Percentiles rank a stretch among this genome's conserved stretches.
phyloP scores from a whole-genome alignment of 345 rosid species.

The Abelmoschus esculentus region DNA sequence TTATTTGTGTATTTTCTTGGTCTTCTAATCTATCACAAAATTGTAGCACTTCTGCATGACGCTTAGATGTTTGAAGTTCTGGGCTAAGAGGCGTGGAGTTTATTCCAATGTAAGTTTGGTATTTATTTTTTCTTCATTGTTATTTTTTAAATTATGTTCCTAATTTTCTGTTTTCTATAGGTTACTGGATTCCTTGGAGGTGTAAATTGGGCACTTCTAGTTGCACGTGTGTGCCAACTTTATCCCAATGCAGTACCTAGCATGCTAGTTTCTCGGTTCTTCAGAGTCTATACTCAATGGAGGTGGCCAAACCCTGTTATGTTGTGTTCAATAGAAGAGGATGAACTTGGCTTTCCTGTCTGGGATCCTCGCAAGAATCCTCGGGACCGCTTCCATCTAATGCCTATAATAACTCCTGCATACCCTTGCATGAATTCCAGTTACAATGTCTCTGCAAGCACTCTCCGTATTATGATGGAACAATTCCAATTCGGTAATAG shows the following conservation, averaged over 20 bases:
- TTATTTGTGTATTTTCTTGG: neutral
- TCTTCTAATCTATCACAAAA: conserved; percentile 17
- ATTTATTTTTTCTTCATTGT: neutral
- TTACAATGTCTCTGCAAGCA: conserved; percentile 66
- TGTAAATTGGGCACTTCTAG: conserved; percentile 70
- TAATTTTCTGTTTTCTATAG: conserved; percentile 21
- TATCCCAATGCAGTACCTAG: conserved; percentile 74
- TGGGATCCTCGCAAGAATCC: conserved; percentile 72
- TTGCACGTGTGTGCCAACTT: conserved; percentile 68
- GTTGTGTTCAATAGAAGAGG: conserved; percentile 63
- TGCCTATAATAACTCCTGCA: conserved; percentile 79
- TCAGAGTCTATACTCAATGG: conserved; percentile 63
- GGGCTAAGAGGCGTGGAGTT: conserved; percentile 71
- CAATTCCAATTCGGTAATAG: conserved; percentile 57
- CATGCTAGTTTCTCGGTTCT: conserved; percentile 63
- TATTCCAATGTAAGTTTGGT: conserved; percentile 59
- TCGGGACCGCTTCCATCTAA: conserved; percentile 55
- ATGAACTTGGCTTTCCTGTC: conserved; percentile 53
- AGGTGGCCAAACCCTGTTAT: conserved; percentile 84
- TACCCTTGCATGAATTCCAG: conserved; percentile 83
- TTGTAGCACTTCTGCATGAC: conserved; percentile 61
- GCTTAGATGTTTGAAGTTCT: conserved; percentile 56
- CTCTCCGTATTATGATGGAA: conserved; percentile 63
- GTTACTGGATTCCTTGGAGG: conserved; percentile 79
- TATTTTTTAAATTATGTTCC: neutral